Percentiles rank a stretch among this genome's conserved stretches.
Conservation (phyloP, 768 basidiomycete genomes). For the Panaeolus cyanescens region DNA sequence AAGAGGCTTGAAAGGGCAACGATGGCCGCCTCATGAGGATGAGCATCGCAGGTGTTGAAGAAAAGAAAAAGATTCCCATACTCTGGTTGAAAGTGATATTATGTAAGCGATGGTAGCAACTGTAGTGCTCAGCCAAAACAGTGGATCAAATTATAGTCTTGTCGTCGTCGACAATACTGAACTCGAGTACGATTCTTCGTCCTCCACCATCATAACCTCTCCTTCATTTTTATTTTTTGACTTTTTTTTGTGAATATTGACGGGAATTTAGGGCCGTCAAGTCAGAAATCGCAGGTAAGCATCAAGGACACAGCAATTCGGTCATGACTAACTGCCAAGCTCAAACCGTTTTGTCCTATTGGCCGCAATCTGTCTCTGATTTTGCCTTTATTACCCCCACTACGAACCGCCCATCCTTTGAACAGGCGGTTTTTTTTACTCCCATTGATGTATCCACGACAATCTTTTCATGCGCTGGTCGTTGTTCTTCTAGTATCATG, state of each 20-base stretch:
- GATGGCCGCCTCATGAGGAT: not conserved
- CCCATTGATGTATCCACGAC: slow-evolving; percentile 35
- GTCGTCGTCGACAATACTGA: not conserved
- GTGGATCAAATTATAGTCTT: not conserved
- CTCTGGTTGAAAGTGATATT: not conserved
- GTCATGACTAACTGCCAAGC: not conserved
- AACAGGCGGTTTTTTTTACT: slow-evolving; percentile 29
- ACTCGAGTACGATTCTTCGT: not conserved
- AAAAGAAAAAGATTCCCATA: not conserved
- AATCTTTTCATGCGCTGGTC: slow-evolving; percentile 44
- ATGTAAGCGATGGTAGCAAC: not conserved
- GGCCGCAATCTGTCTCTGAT: slow-evolving; percentile 6
- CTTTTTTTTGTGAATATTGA: not conserved
- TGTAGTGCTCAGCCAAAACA: not conserved
- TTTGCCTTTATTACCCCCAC: slow-evolving; percentile 6
- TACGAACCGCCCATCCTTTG: slow-evolving; percentile 11
- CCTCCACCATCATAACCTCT: not conserved
- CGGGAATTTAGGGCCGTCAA: not conserved
- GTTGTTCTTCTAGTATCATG: slow-evolving; percentile 40
- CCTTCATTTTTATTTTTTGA: not conserved
- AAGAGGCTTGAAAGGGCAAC: not conserved
- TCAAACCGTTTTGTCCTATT: not conserved
- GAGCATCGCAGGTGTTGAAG: not conserved
- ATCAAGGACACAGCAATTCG: not conserved
- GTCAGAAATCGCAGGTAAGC: slow-evolving; percentile 2